Base-by-base conservation (phyloP, 805 yeast species). In the Yarrowia sp. region DNA sequence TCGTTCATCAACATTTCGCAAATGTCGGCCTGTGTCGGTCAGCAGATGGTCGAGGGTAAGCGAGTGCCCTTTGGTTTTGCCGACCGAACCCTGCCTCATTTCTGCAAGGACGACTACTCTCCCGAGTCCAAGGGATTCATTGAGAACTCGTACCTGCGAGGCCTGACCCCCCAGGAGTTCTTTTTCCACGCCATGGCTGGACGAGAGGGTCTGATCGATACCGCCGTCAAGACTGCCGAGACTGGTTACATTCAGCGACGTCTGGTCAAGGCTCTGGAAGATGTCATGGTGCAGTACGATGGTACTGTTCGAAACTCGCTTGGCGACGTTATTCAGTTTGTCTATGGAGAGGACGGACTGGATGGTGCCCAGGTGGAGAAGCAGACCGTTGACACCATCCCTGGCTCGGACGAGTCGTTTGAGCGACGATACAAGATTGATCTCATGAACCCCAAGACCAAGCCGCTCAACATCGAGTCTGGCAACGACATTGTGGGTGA, bases 131-230 rank as follows among this genome's bases (percentile, higher is more conserved):
- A 92, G 78, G 99, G 99, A 74, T 95, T 95, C 75, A 97, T 95
- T 70, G 97, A 96, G 79, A 95, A 95, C 78, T 95, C 99, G 14
- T 95, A 95, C 77, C 84, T 94, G 77, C 88, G 98, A 83, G 99
- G 99, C 46, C 84, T 95, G 76, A 93, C 99, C 7, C 99, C 99
- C 42, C 98, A 95, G 80, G 99, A 95, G 79, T 95, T 95, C 79
- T 93, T 95, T 79, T 95, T 95, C 89, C 99, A 95, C 79, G 98
- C 98, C 67, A 95, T 95, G 97, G 98, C 99, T 77, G 99, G 99
- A 83, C 92, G 99, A 86, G 99, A 95, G 83, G 99, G 99, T 84
- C 84, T 95, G 78, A 96, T 95, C 78, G 99, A 95, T 85, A 95
- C 99, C 68, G 99, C 99, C 15, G 99, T 95, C 61, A 95, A 95